Evolutionary conservation across 352 stramenopile species (phyloP).

Genomic region (Phytopythium oedochilum): DNA sequence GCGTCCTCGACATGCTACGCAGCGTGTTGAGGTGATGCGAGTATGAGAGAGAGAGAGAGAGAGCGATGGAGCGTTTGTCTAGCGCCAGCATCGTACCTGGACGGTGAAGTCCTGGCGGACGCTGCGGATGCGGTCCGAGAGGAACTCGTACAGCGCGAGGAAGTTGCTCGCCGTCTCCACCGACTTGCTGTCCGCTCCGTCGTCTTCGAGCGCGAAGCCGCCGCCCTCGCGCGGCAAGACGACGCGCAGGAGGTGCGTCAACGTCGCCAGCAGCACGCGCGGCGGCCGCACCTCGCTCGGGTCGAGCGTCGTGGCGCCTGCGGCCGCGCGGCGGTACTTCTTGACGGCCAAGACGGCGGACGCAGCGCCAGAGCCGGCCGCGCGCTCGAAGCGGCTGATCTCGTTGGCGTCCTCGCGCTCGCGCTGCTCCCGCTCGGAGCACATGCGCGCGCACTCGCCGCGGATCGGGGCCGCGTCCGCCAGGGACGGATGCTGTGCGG

Average conservation of each 20-base stretch:
- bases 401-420: constrained; percentile 28
- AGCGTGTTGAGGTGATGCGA: neutral
- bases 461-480: constrained; percentile 12
- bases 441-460: constrained; percentile 29
- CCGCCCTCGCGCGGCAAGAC: constrained; percentile 29
- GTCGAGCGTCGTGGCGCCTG: constrained; percentile 25
- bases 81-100: too few species aligned
- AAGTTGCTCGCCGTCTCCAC: constrained; percentile 24
- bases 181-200: constrained; percentile 2
- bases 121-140: constrained; percentile 63
- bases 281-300: constrained; percentile 25
- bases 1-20: constrained; percentile 29
- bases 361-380: neutral
- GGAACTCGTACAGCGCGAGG: constrained; percentile 62
- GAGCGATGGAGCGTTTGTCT: too few species aligned
- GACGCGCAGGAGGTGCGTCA: constrained; percentile 35
- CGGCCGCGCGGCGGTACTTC: constrained; percentile 51
- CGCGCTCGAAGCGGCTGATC: constrained; percentile 46
- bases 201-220: constrained; percentile 17
- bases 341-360: constrained; percentile 25
- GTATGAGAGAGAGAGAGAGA: neutral
- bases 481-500: neutral
- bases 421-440: constrained; percentile 20
- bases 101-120: constrained; percentile 71
- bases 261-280: constrained; percentile 28